Evolutionary conservation across 441 rosid genomes (phyloP).

Genomic region (Mallotus japonicus): DNA sequence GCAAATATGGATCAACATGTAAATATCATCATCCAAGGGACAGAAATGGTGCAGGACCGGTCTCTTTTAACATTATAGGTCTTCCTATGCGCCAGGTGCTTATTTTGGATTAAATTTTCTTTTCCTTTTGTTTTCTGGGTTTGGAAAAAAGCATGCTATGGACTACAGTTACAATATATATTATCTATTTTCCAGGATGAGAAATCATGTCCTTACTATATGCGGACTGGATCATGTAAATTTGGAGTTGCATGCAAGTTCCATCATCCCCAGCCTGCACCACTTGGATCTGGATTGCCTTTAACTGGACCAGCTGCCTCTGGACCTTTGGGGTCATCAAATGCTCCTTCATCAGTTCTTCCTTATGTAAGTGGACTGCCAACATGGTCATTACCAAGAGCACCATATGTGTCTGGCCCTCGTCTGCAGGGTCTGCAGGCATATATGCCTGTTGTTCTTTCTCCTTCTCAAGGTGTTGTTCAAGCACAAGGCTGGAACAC

Average conservation of each 20-base stretch:
- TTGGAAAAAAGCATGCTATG: neutral
- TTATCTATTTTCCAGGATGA: constrained; percentile 43
- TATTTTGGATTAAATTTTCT: neutral
- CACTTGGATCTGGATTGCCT: constrained; percentile 37
- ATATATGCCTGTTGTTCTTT: constrained; percentile 59
- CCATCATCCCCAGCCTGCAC: constrained; percentile 72
- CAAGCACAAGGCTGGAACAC: constrained; percentile 70
- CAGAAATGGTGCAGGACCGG: constrained; percentile 80
- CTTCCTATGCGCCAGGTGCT: constrained; percentile 80
- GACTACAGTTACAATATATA: neutral
- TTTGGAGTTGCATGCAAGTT: constrained; percentile 81
- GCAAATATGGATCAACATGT: constrained; percentile 79
- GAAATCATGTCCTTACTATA: constrained; percentile 70
- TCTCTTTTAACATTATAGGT: constrained; percentile 60
- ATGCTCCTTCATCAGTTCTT: constrained; percentile 45
- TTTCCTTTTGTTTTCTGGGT: neutral
- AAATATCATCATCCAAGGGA: constrained; percentile 86
- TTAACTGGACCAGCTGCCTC: constrained; percentile 38
- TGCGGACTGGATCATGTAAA: constrained; percentile 69
- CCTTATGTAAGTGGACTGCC: constrained; percentile 52
- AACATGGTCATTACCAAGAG: constrained; percentile 52
- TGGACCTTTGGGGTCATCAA: constrained; percentile 40
- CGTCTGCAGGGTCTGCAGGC: constrained; percentile 48
- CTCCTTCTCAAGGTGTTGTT: constrained; percentile 58
- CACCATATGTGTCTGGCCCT: constrained; percentile 52